These are phyloP conservation scores for Onygenales sp. DNA, from an alignment of 2,329 filamentous ascomycete genomes.

Conservation along the genomic window DNA sequence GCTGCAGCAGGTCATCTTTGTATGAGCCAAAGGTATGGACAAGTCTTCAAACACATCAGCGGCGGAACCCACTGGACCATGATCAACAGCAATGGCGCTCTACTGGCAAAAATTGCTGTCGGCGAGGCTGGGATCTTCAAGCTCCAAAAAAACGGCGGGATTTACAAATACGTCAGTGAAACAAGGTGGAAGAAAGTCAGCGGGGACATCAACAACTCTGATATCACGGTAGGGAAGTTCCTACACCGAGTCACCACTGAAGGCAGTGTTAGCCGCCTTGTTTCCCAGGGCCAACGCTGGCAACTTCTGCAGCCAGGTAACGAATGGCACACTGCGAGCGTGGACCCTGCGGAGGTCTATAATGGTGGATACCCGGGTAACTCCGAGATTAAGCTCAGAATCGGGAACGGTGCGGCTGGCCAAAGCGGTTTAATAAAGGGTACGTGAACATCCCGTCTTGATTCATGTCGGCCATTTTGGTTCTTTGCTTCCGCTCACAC, in stretches of 20 bases:
- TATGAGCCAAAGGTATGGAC: neutral
- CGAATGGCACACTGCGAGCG: neutral
- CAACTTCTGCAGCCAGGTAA: neutral
- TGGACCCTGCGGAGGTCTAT: neutral
- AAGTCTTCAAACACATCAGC: neutral
- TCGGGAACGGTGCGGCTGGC: constrained; percentile 25
- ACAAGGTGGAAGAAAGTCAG: neutral
- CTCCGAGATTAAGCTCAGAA: constrained; percentile 14
- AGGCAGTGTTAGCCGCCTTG: neutral
- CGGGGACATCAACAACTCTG: neutral
- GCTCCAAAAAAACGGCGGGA: neutral
- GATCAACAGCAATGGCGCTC: neutral
- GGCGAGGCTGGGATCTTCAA: neutral
- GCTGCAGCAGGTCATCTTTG: neutral
- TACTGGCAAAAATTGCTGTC: neutral
- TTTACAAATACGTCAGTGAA: neutral
- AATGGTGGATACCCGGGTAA: neutral
- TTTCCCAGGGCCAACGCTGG: neutral
- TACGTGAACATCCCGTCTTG: neutral
- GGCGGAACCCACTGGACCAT: neutral
- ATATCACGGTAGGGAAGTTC: neutral
- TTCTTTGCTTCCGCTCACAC: neutral
- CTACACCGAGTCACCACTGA: neutral
- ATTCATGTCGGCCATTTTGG: neutral
- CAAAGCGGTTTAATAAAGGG: constrained; percentile 22